These are phyloP conservation scores for Beta lomatogona DNA, from an alignment of 179 eudicot species.

Conservation along the genomic window DNA sequence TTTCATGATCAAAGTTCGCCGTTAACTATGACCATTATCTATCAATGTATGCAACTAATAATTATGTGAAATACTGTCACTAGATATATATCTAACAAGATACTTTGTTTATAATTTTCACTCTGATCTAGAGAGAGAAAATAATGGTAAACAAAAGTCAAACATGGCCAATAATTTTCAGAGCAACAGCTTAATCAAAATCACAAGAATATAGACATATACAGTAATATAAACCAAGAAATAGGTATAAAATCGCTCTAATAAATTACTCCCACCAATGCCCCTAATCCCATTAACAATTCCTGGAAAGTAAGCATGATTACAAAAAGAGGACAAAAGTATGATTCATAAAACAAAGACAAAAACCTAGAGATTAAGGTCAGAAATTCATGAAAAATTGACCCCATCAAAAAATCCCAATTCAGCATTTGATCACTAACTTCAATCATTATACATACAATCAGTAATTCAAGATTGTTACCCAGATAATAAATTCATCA, in stretches of 20 bases:
- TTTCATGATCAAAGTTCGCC: not conserved
- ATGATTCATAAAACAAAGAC: not conserved
- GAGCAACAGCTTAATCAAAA: not conserved
- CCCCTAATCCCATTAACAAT: constrained; percentile 9
- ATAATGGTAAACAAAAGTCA: not conserved
- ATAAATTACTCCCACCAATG: not conserved
- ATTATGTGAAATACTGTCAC: not conserved
- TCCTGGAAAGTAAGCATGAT: not conserved
- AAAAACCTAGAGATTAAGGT: constrained; percentile 2
- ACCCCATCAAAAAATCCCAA: constrained; percentile 17
- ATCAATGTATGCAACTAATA: not conserved
- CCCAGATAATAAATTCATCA: not conserved
- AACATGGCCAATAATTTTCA: not conserved
- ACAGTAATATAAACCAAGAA: not conserved
- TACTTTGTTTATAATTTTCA: not conserved
- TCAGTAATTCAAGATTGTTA: not conserved
- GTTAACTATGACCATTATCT: not conserved
- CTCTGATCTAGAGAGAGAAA: not conserved
- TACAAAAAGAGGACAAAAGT: not conserved
- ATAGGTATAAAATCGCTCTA: not conserved
- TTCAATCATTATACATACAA: not conserved
- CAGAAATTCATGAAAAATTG: not conserved
- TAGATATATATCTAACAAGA: not conserved
- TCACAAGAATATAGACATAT: not conserved
- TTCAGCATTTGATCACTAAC: not conserved